phyloP scores from a whole-genome alignment of 257 asterid genomes.

The Solanum acaule region DNA sequence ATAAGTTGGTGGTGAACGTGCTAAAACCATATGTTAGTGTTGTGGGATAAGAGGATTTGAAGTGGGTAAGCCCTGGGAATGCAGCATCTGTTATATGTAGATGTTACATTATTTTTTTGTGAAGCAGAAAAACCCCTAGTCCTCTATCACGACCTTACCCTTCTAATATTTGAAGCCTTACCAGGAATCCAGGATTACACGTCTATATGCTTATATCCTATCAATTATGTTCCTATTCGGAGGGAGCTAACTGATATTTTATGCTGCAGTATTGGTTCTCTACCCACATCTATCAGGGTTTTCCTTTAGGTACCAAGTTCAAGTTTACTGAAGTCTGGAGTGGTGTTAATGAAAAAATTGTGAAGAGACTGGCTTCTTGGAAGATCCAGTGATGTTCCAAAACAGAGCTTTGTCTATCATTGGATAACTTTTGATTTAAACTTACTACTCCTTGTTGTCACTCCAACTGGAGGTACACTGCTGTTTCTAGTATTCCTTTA shows the following conservation, averaged over 20 bases:
- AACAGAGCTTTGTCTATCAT: not conserved
- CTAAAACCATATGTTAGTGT: not conserved
- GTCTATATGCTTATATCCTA: not conserved
- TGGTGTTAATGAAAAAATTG: not conserved
- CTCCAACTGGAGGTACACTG: not conserved
- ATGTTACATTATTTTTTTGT: not conserved
- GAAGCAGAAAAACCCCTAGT: not conserved
- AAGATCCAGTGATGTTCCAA: not conserved
- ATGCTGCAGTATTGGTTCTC: not conserved
- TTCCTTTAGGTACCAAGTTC: not conserved
- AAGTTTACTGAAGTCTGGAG: not conserved
- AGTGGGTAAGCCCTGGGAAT: not conserved
- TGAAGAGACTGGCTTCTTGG: not conserved
- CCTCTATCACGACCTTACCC: not conserved
- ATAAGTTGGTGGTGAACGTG: not conserved
- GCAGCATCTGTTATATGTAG: not conserved
- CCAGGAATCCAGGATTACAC: not conserved
- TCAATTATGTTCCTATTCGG: not conserved
- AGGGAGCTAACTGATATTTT: not conserved
- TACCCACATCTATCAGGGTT: not conserved
- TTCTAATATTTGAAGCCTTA: not conserved
- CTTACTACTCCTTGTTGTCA: not conserved
- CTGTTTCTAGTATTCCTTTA: not conserved
- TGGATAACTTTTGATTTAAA: not conserved
- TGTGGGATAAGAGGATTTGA: not conserved